Evolutionary conservation across 768 basidiomycete genomes (phyloP).

Genomic region (Fistulinella prunicolor): DNA sequence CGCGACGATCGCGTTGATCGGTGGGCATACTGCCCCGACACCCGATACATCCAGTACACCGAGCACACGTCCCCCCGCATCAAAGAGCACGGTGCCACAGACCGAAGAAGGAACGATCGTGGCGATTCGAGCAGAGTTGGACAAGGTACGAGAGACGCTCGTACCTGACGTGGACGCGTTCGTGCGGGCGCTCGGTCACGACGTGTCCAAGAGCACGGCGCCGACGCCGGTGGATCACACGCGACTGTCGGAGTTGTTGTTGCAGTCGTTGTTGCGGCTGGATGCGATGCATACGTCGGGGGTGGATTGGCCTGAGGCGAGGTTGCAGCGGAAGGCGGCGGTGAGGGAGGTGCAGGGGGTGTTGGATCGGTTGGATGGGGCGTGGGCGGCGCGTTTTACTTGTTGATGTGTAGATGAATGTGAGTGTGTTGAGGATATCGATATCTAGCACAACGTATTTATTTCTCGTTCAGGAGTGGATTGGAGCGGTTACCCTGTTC

Average conservation of each 20-base stretch:
- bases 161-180: slow-evolving; percentile 58
- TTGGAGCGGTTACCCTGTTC: too few relatives aligned
- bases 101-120: slow-evolving; percentile 40
- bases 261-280: slow-evolving; percentile 83
- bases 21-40: slow-evolving; percentile 35
- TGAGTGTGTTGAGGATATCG: too few relatives aligned
- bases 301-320: slow-evolving; percentile 71
- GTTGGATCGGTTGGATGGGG: slow-evolving; percentile 75
- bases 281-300: slow-evolving; percentile 74
- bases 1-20: slow-evolving; percentile 70
- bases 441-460: too few relatives aligned
- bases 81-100: slow-evolving; percentile 12
- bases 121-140: slow-evolving; percentile 40
- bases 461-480: too few relatives aligned
- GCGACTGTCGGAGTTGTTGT: slow-evolving; percentile 74
- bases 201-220: not conserved
- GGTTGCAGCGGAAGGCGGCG: slow-evolving; percentile 78
- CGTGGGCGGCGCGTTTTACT: slow-evolving; percentile 45
- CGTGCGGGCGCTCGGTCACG: slow-evolving; percentile 32
- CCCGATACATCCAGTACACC: slow-evolving; percentile 10
- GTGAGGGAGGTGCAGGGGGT: slow-evolving; percentile 83
- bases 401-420: not conserved
- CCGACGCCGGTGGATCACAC: slow-evolving; percentile 39
- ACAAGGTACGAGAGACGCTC: slow-evolving; percentile 51
- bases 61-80: not conserved